Percentiles rank a stretch among this genome's conserved stretches.
phyloP scores from a whole-genome alignment of 2,329 filamentous ascomycete genomes.

The Raffaelea albimanens region DNA sequence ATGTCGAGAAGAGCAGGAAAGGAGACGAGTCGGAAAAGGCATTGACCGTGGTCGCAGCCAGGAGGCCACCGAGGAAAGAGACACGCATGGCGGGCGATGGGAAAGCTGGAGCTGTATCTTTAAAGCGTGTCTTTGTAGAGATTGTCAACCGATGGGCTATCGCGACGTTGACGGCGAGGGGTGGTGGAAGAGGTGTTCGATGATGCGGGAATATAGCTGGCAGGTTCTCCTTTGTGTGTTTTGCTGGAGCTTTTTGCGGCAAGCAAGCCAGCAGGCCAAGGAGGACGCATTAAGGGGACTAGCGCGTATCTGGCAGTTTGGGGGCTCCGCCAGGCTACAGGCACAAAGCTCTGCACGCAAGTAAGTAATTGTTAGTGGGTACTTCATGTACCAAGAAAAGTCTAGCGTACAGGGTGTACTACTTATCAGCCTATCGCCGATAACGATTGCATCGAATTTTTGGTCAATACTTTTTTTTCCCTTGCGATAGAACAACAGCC shows the following conservation, averaged over 20 bases:
- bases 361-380: not conserved
- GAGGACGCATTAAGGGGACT: not conserved
- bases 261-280: not conserved
- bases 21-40: slow-evolving; percentile 84
- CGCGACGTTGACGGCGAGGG: not conserved
- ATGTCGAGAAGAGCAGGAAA: slow-evolving; percentile 79
- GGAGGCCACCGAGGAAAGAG: slow-evolving; percentile 37
- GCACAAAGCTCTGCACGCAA: not conserved
- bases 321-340: not conserved
- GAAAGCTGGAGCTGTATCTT: not conserved
- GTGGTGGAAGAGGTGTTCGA: not conserved
- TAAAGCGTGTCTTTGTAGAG: too few relatives aligned
- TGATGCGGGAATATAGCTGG: not conserved
- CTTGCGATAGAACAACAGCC: not conserved
- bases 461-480: not conserved
- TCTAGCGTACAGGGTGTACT: not conserved
- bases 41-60: slow-evolving; percentile 48
- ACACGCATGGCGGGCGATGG: slow-evolving; percentile 38
- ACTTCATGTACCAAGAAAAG: not conserved
- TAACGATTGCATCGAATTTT: not conserved
- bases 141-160: too few relatives aligned
- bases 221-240: not conserved
- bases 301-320: not conserved
- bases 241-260: not conserved
- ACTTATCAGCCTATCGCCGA: not conserved